These are phyloP conservation scores for Serendipita vermifera DNA, from an alignment of 768 basidiomycete species.

Conservation along the genomic window DNA sequence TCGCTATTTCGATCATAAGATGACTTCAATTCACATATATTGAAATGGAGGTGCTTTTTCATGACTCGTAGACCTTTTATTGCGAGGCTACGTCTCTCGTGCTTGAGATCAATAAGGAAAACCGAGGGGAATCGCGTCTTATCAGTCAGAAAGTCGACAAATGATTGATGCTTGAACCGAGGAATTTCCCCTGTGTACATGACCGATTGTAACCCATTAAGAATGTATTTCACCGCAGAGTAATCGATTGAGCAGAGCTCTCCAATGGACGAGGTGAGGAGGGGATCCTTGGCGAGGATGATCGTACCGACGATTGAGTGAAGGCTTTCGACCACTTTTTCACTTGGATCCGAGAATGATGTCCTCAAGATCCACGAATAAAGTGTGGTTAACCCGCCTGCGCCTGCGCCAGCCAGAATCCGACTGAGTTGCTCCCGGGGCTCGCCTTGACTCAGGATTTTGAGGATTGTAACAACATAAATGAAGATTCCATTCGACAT, in stretches of 20 bases:
- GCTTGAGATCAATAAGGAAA: too few species aligned
- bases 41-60: not conserved
- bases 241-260: not conserved
- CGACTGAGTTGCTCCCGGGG: not conserved
- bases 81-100: not conserved
- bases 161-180: conserved; percentile 5
- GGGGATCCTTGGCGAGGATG: not conserved
- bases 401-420: not conserved
- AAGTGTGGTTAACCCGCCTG: not conserved
- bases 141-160: not conserved
- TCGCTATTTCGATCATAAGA: not conserved
- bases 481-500: not conserved
- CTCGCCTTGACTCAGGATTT: not conserved
- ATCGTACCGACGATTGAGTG: not conserved
- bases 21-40: not conserved
- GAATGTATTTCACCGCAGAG: not conserved
- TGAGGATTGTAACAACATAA: not conserved
- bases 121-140: not conserved
- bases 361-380: not conserved
- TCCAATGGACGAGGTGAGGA: not conserved
- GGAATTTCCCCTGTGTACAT: not conserved
- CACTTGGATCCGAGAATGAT: not conserved
- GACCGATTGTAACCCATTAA: not conserved
- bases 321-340: not conserved
- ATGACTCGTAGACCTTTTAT: not conserved